Conservation (phyloP, 495 filamentous ascomycete species). For the Penicillium mononematosum region DNA sequence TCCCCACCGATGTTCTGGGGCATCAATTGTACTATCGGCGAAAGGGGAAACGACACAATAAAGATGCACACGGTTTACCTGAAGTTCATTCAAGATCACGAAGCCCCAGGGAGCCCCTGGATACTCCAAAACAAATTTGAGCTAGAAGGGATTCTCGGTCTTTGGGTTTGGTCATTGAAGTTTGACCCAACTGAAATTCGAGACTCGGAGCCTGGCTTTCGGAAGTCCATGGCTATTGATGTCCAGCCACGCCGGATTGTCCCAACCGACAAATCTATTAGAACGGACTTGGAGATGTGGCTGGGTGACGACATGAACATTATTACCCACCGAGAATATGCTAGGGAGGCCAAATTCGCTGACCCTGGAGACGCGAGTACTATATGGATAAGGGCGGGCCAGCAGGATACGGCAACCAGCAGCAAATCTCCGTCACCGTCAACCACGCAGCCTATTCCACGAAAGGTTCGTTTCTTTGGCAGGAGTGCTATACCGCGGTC, state of each 20-base stretch:
- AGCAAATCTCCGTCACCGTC: too few species aligned
- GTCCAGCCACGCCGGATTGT: background rate
- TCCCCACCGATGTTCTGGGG: background rate
- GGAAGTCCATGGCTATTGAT: background rate
- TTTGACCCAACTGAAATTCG: constrained; percentile 2
- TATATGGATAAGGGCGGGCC: background rate
- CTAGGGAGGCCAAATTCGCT: too few species aligned
- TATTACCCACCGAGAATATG: background rate
- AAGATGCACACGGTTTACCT: background rate
- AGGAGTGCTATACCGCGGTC: background rate
- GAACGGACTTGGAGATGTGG: constrained; percentile 7
- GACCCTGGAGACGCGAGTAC: background rate
- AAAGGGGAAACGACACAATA: background rate
- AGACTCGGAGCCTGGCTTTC: background rate
- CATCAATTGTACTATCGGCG: background rate
- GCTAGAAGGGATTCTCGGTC: constrained; percentile 14
- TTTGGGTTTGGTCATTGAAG: constrained; percentile 15
- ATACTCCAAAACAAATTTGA: background rate
- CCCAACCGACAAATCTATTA: background rate
- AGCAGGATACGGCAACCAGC: too few species aligned
- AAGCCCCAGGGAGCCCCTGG: background rate
- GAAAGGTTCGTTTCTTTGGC: background rate
- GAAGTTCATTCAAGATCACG: background rate
- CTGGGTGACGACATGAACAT: background rate
- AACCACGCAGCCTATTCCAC: background rate